These are phyloP conservation scores for Ulota crispa DNA, from an alignment of 225 moss, liverwort and hornwort genomes.

Conservation along the genomic window DNA sequence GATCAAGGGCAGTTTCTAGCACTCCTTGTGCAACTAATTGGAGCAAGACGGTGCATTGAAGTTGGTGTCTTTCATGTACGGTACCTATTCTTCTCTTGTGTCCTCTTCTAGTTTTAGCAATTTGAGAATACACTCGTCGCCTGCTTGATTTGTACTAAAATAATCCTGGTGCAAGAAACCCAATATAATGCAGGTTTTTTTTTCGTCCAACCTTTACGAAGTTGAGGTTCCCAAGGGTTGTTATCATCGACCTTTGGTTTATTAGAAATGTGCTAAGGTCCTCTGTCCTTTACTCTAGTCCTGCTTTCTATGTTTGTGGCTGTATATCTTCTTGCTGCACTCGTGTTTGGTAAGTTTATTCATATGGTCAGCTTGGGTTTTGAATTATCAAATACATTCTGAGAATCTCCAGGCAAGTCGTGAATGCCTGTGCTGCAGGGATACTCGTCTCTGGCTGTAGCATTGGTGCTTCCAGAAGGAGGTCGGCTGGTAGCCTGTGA, in stretches of 20 bases:
- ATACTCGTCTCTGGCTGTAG: constrained; percentile 92
- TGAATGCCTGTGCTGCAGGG: constrained; percentile 63
- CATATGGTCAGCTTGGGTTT: neutral
- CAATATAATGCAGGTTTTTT: neutral
- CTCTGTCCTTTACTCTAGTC: neutral
- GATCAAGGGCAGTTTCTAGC: constrained; percentile 95
- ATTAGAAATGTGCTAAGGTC: neutral
- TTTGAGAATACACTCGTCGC: neutral
- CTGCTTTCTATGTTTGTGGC: neutral
- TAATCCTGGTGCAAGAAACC: neutral
- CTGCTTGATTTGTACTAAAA: neutral
- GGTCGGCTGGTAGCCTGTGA: constrained; percentile 93
- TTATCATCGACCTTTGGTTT: neutral
- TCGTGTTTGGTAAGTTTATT: neutral
- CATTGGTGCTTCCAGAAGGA: constrained; percentile 88
- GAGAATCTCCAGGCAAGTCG: neutral
- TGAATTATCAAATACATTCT: neutral
- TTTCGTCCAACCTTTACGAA: neutral
- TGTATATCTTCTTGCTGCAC: neutral
- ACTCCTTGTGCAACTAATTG: constrained; percentile 82
- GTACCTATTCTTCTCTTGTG: neutral
- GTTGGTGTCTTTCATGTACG: constrained; percentile 93
- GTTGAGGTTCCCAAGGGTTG: neutral
- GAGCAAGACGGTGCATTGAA: constrained; percentile 90
- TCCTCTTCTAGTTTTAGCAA: neutral